Percentiles rank a stretch among this genome's conserved stretches.
phyloP scores from a whole-genome alignment of 352 stramenopile species.

The Elongisporangium anandrum region DNA sequence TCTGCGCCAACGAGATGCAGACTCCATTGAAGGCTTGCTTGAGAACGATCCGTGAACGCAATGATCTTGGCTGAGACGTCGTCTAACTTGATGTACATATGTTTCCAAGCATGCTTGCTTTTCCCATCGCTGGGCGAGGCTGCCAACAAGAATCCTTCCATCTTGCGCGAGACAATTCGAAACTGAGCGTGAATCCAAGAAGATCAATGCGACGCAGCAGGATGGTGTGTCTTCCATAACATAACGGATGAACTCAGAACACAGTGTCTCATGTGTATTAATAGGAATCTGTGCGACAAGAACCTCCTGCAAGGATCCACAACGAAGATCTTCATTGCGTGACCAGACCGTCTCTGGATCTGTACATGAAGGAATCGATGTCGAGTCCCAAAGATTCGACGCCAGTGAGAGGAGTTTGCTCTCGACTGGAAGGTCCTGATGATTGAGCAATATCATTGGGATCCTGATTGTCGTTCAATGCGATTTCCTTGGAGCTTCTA shows the following conservation, averaged over 20 bases:
- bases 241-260: not conserved
- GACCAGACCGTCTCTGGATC: constrained; percentile 11
- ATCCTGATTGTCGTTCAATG: not conserved
- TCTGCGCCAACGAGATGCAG: constrained; percentile 42
- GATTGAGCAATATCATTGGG: not conserved
- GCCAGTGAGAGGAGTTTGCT: constrained; percentile 23
- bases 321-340: not conserved
- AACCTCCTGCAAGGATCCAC: not conserved
- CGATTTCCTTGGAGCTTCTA: constrained; percentile 3
- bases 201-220: not conserved
- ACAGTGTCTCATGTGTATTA: not conserved
- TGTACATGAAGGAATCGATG: constrained; percentile 53
- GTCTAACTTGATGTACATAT: constrained; percentile 53
- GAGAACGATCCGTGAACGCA: constrained; percentile 44
- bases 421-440: constrained; percentile 6
- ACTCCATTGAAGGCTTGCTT: constrained; percentile 45
- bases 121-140: constrained; percentile 21
- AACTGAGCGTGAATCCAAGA: constrained; percentile 2
- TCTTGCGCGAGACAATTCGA: constrained; percentile 5
- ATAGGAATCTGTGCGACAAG: not conserved
- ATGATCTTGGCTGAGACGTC: constrained; percentile 63
- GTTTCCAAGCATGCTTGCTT: constrained; percentile 41
- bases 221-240: not conserved
- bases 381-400: constrained; percentile 51
- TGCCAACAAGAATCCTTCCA: constrained; percentile 49